These are phyloP conservation scores for Pterothamnion heteromorphum DNA, from an alignment of 31 red algal species.

Conservation along the genomic window DNA sequence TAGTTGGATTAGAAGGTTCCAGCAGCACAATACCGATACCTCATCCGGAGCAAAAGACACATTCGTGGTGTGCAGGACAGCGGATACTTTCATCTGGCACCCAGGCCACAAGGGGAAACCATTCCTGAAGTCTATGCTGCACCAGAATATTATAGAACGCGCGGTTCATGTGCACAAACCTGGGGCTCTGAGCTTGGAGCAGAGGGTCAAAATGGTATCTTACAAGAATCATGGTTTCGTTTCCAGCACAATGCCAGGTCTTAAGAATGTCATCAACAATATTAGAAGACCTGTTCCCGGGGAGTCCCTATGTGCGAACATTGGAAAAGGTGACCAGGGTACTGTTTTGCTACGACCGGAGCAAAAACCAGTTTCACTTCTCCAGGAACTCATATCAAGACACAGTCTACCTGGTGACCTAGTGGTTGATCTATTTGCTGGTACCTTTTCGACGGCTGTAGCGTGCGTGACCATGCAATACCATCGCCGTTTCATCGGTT, in stretches of 20 bases:
- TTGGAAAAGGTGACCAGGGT: neutral
- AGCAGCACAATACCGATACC: neutral
- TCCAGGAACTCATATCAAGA: neutral
- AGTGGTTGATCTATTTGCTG: conserved; percentile 33
- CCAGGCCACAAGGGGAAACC: neutral
- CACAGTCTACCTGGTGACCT: conserved; percentile 20
- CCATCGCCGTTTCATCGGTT: conserved; percentile 7
- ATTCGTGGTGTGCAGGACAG: neutral
- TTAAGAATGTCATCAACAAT: neutral
- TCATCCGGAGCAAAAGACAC: neutral
- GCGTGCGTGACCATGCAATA: neutral
- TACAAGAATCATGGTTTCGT: neutral
- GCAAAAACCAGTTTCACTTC: neutral
- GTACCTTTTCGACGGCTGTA: conserved; percentile 21
- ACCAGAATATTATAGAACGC: neutral
- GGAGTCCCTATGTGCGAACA: neutral
- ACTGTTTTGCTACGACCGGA: neutral
- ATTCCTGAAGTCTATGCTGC: neutral
- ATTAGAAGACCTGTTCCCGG: neutral
- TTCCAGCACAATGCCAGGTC: neutral
- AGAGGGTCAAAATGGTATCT: neutral
- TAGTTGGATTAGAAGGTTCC: neutral
- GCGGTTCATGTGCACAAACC: neutral
- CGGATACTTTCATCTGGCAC: neutral
- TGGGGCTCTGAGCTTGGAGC: neutral